Evolutionary conservation across 1,284 basidiomycete genomes (phyloP), one percentile per base, ranked within the genome.

Genomic region (Cryptococcus jaspeensis): DNA sequence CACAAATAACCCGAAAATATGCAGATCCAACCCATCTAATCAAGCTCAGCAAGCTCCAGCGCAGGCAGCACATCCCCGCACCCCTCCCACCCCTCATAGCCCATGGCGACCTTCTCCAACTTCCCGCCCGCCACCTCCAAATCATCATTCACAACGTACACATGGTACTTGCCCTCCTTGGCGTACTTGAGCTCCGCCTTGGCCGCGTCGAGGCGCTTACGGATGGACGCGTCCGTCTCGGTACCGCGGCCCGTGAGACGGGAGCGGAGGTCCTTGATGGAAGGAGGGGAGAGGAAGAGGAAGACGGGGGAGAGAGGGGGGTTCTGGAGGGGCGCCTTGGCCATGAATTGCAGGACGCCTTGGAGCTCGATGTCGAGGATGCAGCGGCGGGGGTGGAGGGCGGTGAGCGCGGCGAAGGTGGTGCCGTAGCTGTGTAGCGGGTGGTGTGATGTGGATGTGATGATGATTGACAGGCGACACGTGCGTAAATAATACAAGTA

Each of bases 361-460:
- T 96, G 93, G 13, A 92, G 87, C 73, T 99, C 95, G 63, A 99
- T 99, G 75, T 99, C 95, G 44, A 99, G 84, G 53, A 99, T 87
- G 73, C 95, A 98, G 15, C 92, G 79, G 53, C 74, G 81, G 38
- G 87, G 88, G 38, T 72, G 57, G 35, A 85, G 81, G 52, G 80
- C 81, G 55, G 79, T 72, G 20, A 86, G 80, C 8, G 84, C 87
- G 62, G 85, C 83, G 61, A 88, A 87, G 56, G 88, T 92, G 3
- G 95, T 98, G 25, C 95, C 96, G 74, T 99, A 83, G 64, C 78
- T 80, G 50, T 11, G 3, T 16, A 18, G 47, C 58, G n/a, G 50
- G 28, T 18, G 5, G 12, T 41, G 40, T 41, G n/a, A 41, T 12
- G 28, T 4, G 4, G 28, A 9, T 32, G 28, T 32, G 28, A 9